Evolutionary conservation across 768 basidiomycete species (phyloP).

Genomic region (Chiua virens): DNA sequence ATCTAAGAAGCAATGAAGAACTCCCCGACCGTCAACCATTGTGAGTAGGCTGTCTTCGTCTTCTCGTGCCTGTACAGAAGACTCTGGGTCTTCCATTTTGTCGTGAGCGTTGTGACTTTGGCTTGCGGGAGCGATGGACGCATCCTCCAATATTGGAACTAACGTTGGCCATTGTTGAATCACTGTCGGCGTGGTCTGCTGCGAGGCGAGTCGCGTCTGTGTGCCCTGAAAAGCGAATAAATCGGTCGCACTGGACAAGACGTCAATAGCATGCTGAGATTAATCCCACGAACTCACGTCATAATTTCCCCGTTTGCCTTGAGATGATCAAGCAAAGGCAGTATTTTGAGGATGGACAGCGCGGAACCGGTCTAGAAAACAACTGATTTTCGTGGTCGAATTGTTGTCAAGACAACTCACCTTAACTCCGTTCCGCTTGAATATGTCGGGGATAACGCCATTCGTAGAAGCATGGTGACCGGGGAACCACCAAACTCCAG

Average conservation of each 20-base stretch:
- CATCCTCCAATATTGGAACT: constrained; percentile 49
- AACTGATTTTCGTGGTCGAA: background rate
- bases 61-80: constrained; percentile 35
- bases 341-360: constrained; percentile 62
- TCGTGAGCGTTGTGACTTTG: constrained; percentile 31
- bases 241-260: constrained; percentile 61
- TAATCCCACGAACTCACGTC: constrained; percentile 49
- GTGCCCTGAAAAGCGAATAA: constrained; percentile 80
- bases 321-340: constrained; percentile 71
- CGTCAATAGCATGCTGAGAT: constrained; percentile 13
- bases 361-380: constrained; percentile 69
- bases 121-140: constrained; percentile 56
- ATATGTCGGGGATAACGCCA: constrained; percentile 69
- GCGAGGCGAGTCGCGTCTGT: constrained; percentile 47
- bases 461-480: constrained; percentile 41
- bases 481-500: constrained; percentile 74
- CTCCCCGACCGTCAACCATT: constrained; percentile 57
- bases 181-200: constrained; percentile 51
- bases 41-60: constrained; percentile 65
- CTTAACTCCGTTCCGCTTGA: constrained; percentile 62
- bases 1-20: constrained; percentile 67
- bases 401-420: constrained; percentile 39
- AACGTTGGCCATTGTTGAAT: constrained; percentile 73
- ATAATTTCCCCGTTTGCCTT: constrained; percentile 65
- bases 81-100: constrained; percentile 29